Evolutionary conservation across 2,329 filamentous ascomycete species (phyloP), one percentile per base, ranked within the genome.

Genomic region (Fusarium sp.): DNA sequence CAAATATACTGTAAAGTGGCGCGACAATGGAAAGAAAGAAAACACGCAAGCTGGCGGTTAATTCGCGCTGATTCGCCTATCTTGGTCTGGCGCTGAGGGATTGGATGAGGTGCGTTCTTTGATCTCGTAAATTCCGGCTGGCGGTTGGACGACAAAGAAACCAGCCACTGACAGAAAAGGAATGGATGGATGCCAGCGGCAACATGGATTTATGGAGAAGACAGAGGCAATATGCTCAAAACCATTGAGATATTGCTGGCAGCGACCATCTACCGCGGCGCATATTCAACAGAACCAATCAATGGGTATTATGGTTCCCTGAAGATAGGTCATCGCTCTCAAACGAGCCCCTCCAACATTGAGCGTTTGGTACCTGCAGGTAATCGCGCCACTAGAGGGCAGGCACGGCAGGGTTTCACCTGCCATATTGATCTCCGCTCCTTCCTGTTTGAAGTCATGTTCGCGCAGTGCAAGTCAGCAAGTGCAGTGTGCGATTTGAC

Each of bases 341-440:
- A 51, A 58, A 62, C 53, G 46, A 45, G 26, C 58, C 44, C 42
- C n/a, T 55, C 42, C 18, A 40, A 64, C 68, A 34, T 52, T 67
- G 45, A 60, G 62, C 66, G 68, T 59, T 59, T 69, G 69, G 68
- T 72, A 66, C 67, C 68, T 73, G 66, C 63, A 69, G 57, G 55
- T 20, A 49, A 66, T 68, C 63, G 71, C 58, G 69, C 67, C 68
- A 73, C 60, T 48, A 34, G 36, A 14, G 26, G 48, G 48, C 50
- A 34, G 38, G 60, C 33, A 14, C 22, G 48, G 48, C 50, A 34
- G 38, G 60, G 58, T 59, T 58, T 26, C 62, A 66, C 51, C 24
- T 68, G 39, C 69, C 65, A 60, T 58, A 69, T 54, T 64, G 58
- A 72, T 44, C 64, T 48, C 31, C 40, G 28, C 56, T 64, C 59